Conservation (phyloP, 106 monocot species). For the Dendrobium chrysotoxum region DNA sequence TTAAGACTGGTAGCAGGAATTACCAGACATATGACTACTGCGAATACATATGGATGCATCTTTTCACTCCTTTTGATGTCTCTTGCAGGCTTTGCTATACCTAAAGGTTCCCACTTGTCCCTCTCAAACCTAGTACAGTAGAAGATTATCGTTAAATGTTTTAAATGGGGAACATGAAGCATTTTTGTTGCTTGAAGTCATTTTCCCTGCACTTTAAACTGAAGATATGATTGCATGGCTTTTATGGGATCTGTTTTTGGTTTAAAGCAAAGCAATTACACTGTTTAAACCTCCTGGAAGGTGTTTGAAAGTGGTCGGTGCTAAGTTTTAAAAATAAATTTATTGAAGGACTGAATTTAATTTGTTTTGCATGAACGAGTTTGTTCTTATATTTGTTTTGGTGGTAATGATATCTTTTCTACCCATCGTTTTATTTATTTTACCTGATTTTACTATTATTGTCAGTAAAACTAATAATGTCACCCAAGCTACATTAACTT, state of each 20-base stretch:
- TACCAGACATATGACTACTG: conserved; percentile 17
- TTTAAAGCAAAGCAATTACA: neutral
- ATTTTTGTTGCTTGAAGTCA: neutral
- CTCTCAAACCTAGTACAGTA: neutral
- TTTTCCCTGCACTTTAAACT: neutral
- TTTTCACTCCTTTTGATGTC: conserved; percentile 29
- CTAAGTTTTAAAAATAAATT: neutral
- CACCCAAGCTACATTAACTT: too few relatives aligned
- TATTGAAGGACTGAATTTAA: neutral
- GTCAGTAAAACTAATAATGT: too few relatives aligned
- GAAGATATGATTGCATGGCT: neutral
- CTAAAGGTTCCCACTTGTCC: conserved; percentile 26
- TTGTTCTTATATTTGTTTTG: too few relatives aligned
- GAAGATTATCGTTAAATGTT: neutral
- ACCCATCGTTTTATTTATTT: too few relatives aligned
- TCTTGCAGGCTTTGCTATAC: conserved; percentile 65
- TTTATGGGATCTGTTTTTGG: neutral
- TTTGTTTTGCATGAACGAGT: neutral
- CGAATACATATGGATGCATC: neutral
- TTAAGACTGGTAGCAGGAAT: conserved; percentile 63
- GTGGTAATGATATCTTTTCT: too few relatives aligned
- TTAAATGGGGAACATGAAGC: neutral
- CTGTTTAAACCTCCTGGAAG: neutral
- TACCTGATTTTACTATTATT: too few relatives aligned
- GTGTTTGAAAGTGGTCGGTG: neutral